Evolutionary conservation across 345 rosid genomes (phyloP).

Genomic region (Capsella bursapastoris): DNA sequence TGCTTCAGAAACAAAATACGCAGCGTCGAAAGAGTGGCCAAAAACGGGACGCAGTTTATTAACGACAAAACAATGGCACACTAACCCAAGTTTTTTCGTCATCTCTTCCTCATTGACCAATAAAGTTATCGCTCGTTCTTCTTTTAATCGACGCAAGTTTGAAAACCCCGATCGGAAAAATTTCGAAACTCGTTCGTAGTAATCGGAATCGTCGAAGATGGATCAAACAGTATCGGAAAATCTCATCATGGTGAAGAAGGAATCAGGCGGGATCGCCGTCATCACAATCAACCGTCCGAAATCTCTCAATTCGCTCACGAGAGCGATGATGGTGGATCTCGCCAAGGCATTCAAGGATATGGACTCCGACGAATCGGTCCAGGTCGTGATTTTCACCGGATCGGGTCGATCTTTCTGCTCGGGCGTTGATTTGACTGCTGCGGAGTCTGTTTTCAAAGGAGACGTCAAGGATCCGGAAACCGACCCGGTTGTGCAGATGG

Average conservation of each 20-base stretch:
- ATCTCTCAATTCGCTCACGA: slow-evolving; percentile 86
- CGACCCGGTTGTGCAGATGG: slow-evolving; percentile 85
- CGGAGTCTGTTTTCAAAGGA: slow-evolving; percentile 90
- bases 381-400: slow-evolving; percentile 69
- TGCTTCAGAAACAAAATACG: slow-evolving; percentile 19
- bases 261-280: slow-evolving; percentile 62
- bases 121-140: not conserved
- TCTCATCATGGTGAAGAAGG: slow-evolving; percentile 65
- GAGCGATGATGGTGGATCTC: slow-evolving; percentile 70
- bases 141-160: not conserved
- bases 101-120: slow-evolving; percentile 17
- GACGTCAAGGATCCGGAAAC: slow-evolving; percentile 82
- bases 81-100: slow-evolving; percentile 24
- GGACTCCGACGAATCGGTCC: slow-evolving; percentile 59
- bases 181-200: not conserved
- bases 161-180: not conserved
- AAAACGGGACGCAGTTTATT: slow-evolving; percentile 34
- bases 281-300: slow-evolving; percentile 89
- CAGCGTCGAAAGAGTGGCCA: not conserved
- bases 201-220: slow-evolving; percentile 44
- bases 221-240: slow-evolving; percentile 40
- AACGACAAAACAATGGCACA: slow-evolving; percentile 43
- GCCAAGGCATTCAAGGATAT: slow-evolving; percentile 68
- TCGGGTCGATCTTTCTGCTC: slow-evolving; percentile 90
- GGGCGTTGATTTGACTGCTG: slow-evolving; percentile 86